Evolutionary conservation across 2,329 filamentous ascomycete genomes (phyloP).

Genomic region (Alternaria sp.): DNA sequence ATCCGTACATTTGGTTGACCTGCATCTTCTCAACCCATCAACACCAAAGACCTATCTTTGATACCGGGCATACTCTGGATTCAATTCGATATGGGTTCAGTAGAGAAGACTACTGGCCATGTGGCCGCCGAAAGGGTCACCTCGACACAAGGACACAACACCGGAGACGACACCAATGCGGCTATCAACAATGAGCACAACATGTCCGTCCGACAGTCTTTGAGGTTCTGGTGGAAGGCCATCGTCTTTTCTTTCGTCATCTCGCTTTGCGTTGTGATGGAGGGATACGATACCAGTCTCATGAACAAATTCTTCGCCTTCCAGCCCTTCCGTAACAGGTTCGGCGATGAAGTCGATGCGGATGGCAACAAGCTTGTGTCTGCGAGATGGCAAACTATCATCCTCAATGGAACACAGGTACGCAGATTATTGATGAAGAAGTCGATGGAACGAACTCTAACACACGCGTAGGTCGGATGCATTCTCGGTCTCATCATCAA

Average conservation of each 20-base stretch:
- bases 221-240: slow-evolving; percentile 82
- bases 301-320: slow-evolving; percentile 75
- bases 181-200: slow-evolving; percentile 53
- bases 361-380: slow-evolving; percentile 48
- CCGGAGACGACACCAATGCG: slow-evolving; percentile 21
- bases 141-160: slow-evolving; percentile 14
- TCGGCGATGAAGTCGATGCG: slow-evolving; percentile 42
- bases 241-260: slow-evolving; percentile 81
- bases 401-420: slow-evolving; percentile 51
- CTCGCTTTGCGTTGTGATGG: slow-evolving; percentile 86
- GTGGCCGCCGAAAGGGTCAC: slow-evolving; percentile 27
- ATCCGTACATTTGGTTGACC: not conserved
- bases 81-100: slow-evolving; percentile 12
- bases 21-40: not conserved
- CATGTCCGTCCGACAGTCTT: slow-evolving; percentile 68
- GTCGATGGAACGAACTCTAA: not conserved
- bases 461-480: slow-evolving; percentile 44
- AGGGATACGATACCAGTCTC: slow-evolving; percentile 80
- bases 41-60: not conserved
- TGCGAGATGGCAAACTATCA: slow-evolving; percentile 52
- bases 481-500: slow-evolving; percentile 52
- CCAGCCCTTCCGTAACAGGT: slow-evolving; percentile 49
- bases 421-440: slow-evolving; percentile 8
- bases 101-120: slow-evolving; percentile 26
- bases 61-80: not conserved